Evolutionary conservation across 192 early-diverging fungal species (phyloP).

Genomic region (Mortierella alpina): DNA sequence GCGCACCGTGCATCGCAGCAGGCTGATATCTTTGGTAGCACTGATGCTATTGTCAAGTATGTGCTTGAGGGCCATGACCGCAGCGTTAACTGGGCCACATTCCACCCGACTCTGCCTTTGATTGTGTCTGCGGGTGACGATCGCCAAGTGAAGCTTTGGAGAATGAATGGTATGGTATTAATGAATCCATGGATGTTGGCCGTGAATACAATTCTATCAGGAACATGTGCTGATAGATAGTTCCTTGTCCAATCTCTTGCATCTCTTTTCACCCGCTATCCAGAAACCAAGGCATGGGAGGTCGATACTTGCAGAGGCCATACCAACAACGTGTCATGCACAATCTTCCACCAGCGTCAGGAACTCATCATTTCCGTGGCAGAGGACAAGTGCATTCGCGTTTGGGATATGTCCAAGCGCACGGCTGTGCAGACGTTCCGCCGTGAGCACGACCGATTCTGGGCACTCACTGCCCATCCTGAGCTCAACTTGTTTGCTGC

Average conservation of each 20-base stretch:
- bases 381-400: slow-evolving; percentile 97
- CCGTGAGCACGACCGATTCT: slow-evolving; percentile 95
- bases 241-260: no score
- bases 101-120: slow-evolving; percentile 96
- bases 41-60: slow-evolving; percentile 97
- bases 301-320: slow-evolving; percentile 99
- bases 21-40: slow-evolving; percentile 95
- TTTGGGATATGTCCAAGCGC: slow-evolving; percentile 98
- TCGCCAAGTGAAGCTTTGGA: slow-evolving; percentile 98
- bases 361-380: slow-evolving; percentile 94
- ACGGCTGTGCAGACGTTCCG: slow-evolving; percentile 96
- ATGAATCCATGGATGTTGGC: background rate
- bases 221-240: no score
- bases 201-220: no score
- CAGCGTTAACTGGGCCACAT: slow-evolving; percentile 97
- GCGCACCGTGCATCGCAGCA: slow-evolving; percentile 69
- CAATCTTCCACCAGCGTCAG: slow-evolving; percentile 95
- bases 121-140: slow-evolving; percentile 98
- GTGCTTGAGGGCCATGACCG: slow-evolving; percentile 99
- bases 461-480: slow-evolving; percentile 95
- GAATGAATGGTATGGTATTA: slow-evolving; percentile 85
- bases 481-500: slow-evolving; percentile 82
- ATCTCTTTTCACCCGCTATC: no score
- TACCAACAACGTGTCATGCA: slow-evolving; percentile 96
- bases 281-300: slow-evolving; percentile 98